Conservation (phyloP, 306 rosid species). For the Vigna reflexopilosa region DNA sequence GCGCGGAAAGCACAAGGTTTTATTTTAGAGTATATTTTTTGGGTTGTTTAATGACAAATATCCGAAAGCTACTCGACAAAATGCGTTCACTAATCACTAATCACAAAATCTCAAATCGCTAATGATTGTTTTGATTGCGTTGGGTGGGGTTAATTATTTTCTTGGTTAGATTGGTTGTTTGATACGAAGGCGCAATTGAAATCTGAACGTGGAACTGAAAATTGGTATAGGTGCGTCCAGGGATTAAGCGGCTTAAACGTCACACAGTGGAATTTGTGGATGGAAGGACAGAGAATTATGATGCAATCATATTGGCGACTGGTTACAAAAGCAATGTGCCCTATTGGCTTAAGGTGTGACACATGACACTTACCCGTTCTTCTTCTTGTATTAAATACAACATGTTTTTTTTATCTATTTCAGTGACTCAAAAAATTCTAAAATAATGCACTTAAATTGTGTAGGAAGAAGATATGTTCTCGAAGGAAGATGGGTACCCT, state of each 20-base stretch:
- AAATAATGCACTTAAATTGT: neutral
- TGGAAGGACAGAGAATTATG: constrained; percentile 73
- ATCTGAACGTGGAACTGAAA: constrained; percentile 47
- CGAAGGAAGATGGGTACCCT: constrained; percentile 81
- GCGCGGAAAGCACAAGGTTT: constrained; percentile 24
- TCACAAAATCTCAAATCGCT: constrained; percentile 15
- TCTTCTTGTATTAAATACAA: neutral
- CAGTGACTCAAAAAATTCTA: neutral
- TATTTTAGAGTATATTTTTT: neutral
- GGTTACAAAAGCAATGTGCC: constrained; percentile 99
- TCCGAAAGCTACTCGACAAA: constrained; percentile 39
- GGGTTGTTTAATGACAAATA: neutral
- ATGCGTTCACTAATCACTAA: constrained; percentile 1
- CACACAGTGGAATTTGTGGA: constrained; percentile 74
- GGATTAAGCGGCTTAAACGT: constrained; percentile 77
- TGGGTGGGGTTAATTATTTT: constrained; percentile 37
- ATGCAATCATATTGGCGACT: constrained; percentile 90
- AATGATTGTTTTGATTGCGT: constrained; percentile 36
- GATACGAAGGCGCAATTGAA: constrained; percentile 36
- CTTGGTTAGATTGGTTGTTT: constrained; percentile 27
- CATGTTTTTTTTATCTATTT: neutral
- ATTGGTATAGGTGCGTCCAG: constrained; percentile 71
- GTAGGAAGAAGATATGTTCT: constrained; percentile 90
- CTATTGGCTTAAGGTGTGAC: constrained; percentile 88
- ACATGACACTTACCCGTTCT: neutral